These are phyloP conservation scores for Knoxia roxburghii DNA, from an alignment of 257 asterid species.

Conservation along the genomic window DNA sequence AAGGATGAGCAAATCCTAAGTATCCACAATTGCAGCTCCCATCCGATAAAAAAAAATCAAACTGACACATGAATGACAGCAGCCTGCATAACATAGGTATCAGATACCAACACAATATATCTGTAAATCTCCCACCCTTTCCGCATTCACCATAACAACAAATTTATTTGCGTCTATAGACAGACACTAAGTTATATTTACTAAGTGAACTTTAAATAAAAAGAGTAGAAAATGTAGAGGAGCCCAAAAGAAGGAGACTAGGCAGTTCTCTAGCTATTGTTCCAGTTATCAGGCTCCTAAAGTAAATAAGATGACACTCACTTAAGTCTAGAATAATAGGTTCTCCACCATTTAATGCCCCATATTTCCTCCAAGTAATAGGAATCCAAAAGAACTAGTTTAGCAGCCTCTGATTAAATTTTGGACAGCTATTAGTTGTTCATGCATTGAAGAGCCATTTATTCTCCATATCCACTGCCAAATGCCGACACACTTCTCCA, in stretches of 20 bases:
- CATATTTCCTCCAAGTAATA: no score
- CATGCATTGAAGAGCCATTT: background rate
- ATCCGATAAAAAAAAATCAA: background rate
- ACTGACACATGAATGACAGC: background rate
- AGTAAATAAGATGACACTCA: background rate
- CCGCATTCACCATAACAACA: no score
- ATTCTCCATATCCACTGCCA: background rate
- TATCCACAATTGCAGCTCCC: background rate
- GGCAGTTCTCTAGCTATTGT: background rate
- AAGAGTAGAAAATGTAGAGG: no score
- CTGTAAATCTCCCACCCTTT: background rate
- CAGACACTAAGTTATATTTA: no score
- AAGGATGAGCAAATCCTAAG: background rate
- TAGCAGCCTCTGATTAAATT: background rate
- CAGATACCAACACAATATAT: background rate
- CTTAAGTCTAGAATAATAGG: background rate
- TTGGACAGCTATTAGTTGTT: background rate
- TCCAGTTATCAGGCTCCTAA: background rate
- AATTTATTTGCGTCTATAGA: no score
- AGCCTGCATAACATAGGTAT: background rate
- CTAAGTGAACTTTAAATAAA: no score
- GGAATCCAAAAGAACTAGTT: background rate
- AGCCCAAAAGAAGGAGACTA: background rate
- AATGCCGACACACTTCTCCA: background rate
- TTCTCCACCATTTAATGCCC: background rate